A percentile compares a stretch with the other conserved stretches of the same genome.
Evolutionary conservation across 495 filamentous ascomycete genomes (phyloP).

Genomic region (Penicillium subrubescens): DNA sequence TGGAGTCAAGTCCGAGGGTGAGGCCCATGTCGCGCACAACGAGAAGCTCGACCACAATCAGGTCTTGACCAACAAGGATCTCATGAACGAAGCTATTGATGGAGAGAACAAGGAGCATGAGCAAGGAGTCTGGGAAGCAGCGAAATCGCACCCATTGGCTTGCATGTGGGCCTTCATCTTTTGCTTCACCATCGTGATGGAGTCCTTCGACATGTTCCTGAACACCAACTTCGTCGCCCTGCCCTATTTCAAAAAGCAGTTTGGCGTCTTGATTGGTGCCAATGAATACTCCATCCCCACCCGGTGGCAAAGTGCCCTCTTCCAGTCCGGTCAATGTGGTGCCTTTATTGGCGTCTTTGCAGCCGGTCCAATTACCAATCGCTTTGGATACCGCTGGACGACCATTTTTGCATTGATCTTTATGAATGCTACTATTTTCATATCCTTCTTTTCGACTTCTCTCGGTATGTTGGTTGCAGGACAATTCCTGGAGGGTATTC

Average conservation of each 20-base stretch:
- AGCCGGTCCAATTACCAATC: constrained; percentile 67
- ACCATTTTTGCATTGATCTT: constrained; percentile 61
- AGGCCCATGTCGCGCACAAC: neutral
- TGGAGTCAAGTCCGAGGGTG: neutral
- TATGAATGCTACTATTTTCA: constrained; percentile 62
- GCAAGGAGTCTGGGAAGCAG: constrained; percentile 32
- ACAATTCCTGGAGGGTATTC: constrained; percentile 70
- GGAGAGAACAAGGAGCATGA: constrained; percentile 35
- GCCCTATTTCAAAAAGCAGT: constrained; percentile 23
- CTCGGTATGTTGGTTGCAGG: constrained; percentile 63
- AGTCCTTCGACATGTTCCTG: constrained; percentile 46
- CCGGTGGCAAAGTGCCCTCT: constrained; percentile 41
- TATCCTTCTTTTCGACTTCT: constrained; percentile 60
- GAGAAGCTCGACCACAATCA: constrained; percentile 31
- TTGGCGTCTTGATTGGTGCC: constrained; percentile 23
- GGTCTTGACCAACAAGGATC: constrained; percentile 32
- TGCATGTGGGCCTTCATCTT: constrained; percentile 48
- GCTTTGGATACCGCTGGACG: constrained; percentile 65
- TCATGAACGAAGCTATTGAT: constrained; percentile 40
- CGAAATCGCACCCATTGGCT: constrained; percentile 50
- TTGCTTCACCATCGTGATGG: constrained; percentile 50
- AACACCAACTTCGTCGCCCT: constrained; percentile 41
- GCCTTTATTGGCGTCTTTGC: constrained; percentile 69
- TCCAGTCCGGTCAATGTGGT: constrained; percentile 45
- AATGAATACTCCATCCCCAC: constrained; percentile 27